Base-by-base conservation (phyloP, 257 asterid species). In the Lavandula angustifolia region DNA sequence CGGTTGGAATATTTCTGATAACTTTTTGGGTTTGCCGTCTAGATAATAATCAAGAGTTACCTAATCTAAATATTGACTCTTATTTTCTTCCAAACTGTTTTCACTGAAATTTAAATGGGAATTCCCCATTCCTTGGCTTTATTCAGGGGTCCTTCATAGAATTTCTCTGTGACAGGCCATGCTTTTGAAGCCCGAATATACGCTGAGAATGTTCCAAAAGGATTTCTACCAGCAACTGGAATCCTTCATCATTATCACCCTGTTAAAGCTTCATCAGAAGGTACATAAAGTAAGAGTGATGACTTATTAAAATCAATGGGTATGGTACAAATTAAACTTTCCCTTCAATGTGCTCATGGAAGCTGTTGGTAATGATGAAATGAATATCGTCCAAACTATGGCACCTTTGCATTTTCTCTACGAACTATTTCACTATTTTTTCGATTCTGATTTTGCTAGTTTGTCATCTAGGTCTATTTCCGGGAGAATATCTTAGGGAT, bases 111-210 rank as follows among this genome's bases (percentile, higher is more conserved):
- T 34, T 40, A 16, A 65, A 29, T 3, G 48, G 33, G 42, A 38
- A n/a, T 37, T 68, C 56, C 51, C 37, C 38, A 49, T 54, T 68
- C 41, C 29, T 16, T 57, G 54, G 51, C 9, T 58, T 22, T 70
- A 41, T 64, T 74, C 59, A 53, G 18, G 49, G 33, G 55, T 60
- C 60, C 48, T 41, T 51, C 51, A 46, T 51, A 16, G 29, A 56
- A 31, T 58, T 48, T 52, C 68, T 38, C 66, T 46, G 60, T 81
- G 66, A 50, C 83, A 92, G 99, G 99, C 46, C 99, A 94, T 76
- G 95, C 97, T 77, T 94, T 94, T 81, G 99, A 94, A 81, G 97
- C 96, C 74, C 94, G 99, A 60, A 94, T 90, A 77, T 94, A 94
- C 77, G 99, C 99, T 71, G 99, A 94, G 79, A 94, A 86, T 86